Conservation (phyloP, 1,284 basidiomycete genomes). For the Puccinia triticina region DNA sequence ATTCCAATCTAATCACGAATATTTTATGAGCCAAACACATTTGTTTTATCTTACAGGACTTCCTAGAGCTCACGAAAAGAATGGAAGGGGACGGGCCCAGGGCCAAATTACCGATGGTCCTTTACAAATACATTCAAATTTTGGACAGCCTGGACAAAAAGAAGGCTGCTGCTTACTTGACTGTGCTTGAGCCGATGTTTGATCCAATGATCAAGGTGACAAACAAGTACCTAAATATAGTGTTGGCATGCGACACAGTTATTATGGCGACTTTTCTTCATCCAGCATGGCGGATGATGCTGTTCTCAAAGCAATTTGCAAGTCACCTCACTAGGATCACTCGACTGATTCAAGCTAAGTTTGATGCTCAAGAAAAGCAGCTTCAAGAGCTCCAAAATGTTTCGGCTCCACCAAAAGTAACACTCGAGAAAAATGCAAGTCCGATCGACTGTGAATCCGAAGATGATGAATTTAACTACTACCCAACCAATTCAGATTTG, state of each 20-base stretch:
- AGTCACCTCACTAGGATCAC: background rate
- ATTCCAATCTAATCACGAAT: too few species aligned
- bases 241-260: background rate
- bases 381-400: background rate
- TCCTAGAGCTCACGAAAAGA: too few species aligned
- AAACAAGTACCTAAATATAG: background rate
- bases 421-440: too few species aligned
- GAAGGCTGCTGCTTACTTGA: background rate
- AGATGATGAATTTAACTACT: too few species aligned
- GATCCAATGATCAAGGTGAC: background rate
- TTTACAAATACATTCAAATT: background rate
- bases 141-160: background rate
- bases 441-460: too few species aligned
- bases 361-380: background rate
- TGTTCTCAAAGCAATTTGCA: background rate
- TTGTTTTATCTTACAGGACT: too few species aligned
- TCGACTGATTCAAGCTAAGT: background rate
- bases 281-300: slow-evolving; percentile 10
- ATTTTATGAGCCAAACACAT: too few species aligned
- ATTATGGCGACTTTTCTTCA: slow-evolving; percentile 22
- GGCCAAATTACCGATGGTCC: slow-evolving; percentile 1
- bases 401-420: background rate
- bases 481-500: background rate
- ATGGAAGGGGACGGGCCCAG: too few species aligned
- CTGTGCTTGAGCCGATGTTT: slow-evolving; percentile 14